Evolutionary conservation across 148 eudicot species (phyloP).

Genomic region (Chenopodium album): DNA sequence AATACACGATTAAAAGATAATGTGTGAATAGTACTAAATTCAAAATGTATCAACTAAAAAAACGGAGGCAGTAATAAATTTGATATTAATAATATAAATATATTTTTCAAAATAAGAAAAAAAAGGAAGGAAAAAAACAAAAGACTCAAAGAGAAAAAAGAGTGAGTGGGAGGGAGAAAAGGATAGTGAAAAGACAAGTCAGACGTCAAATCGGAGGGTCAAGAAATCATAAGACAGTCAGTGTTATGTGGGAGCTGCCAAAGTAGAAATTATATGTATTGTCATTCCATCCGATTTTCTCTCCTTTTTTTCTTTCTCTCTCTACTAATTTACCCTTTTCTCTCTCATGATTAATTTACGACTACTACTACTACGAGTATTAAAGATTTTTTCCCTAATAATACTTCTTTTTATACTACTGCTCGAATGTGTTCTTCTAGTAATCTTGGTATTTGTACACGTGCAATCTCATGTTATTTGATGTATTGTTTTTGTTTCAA

Average conservation of each 20-base stretch:
- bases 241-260: conserved; percentile 27
- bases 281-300: conserved; percentile 26
- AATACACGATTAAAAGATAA: too few species aligned
- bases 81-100: not conserved
- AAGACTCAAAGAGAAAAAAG: not conserved
- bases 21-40: too few species aligned
- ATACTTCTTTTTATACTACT: too few species aligned
- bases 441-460: too few species aligned
- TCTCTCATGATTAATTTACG: not conserved
- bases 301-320: not conserved
- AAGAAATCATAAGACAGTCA: conserved; percentile 58
- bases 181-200: conserved; percentile 53
- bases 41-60: too few species aligned
- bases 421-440: too few species aligned
- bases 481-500: too few species aligned
- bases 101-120: not conserved
- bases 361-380: not conserved
- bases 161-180: conserved; percentile 16
- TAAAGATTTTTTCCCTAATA: too few species aligned
- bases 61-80: too few species aligned
- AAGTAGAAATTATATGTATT: conserved; percentile 13
- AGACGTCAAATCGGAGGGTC: conserved; percentile 52
- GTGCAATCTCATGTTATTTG: too few species aligned
- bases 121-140: not conserved
- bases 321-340: not conserved